These are phyloP conservation scores for Phytophthora cactorum DNA, from an alignment of 352 stramenopile species.

Conservation along the genomic window DNA sequence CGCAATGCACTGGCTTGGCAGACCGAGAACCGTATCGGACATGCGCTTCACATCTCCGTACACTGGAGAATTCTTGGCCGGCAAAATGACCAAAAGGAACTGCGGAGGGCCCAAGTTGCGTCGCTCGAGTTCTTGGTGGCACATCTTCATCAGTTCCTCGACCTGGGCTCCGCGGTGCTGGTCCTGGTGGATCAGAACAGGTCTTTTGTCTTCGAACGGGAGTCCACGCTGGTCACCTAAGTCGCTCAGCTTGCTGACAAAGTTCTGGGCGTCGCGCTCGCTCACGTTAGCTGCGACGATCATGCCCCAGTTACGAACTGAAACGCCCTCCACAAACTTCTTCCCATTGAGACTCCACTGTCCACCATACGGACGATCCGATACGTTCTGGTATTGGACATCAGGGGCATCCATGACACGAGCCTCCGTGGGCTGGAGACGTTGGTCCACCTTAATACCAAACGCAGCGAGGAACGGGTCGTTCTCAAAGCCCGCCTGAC, in stretches of 20 bases:
- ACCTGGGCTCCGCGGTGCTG: conserved; percentile 43
- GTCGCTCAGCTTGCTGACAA: conserved; percentile 42
- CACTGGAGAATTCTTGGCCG: conserved; percentile 35
- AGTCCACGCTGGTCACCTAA: conserved; percentile 43
- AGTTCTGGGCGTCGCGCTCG: conserved; percentile 39
- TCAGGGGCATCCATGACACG: conserved; percentile 58
- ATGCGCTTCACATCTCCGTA: conserved; percentile 76
- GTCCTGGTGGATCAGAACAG: conserved; percentile 44
- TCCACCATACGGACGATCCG: conserved; percentile 61
- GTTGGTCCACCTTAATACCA: conserved; percentile 55
- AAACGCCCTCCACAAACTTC: conserved; percentile 56
- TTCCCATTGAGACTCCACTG: conserved; percentile 82
- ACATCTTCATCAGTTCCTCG: conserved; percentile 66
- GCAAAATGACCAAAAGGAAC: conserved; percentile 60
- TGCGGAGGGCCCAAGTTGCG: conserved; percentile 36
- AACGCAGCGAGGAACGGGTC: conserved; percentile 68
- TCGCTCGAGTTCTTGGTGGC: conserved; percentile 36
- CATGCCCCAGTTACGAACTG: conserved; percentile 57
- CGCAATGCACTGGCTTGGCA: conserved; percentile 75
- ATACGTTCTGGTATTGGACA: conserved; percentile 66
- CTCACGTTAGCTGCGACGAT: conserved; percentile 44
- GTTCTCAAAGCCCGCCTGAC: conserved; percentile 69
- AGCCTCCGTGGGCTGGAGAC: conserved; percentile 50
- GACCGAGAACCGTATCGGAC: conserved; percentile 69
- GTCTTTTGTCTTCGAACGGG: conserved; percentile 42